Evolutionary conservation across 1,284 basidiomycete species (phyloP).

Genomic region (Ganoderma lingzhi): DNA sequence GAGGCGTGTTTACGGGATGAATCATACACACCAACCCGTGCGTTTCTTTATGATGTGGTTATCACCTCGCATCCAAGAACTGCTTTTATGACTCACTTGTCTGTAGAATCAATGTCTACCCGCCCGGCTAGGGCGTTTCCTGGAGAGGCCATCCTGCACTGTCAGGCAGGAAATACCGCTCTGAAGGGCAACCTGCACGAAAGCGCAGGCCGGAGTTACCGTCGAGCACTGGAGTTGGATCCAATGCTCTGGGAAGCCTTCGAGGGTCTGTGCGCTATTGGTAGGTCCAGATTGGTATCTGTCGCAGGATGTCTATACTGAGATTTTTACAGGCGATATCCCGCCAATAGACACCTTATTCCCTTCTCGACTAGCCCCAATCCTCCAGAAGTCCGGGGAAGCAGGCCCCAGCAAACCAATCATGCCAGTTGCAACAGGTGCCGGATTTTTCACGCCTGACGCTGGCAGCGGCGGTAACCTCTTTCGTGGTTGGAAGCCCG

Average conservation of each 20-base stretch:
- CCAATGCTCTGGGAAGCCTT: constrained; percentile 95
- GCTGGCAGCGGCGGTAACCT: constrained; percentile 58
- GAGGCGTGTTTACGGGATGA: constrained; percentile 64
- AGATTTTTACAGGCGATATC: constrained; percentile 57
- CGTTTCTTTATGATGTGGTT: constrained; percentile 38
- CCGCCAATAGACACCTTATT: constrained; percentile 77
- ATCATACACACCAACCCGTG: constrained; percentile 62
- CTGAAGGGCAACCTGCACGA: constrained; percentile 79
- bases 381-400: constrained; percentile 59
- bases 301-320: constrained; percentile 16
- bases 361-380: constrained; percentile 68
- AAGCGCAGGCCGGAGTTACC: constrained; percentile 76
- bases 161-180: constrained; percentile 75
- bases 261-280: constrained; percentile 85
- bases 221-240: constrained; percentile 76
- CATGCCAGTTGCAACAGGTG: constrained; percentile 61
- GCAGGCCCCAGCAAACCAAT: constrained; percentile 50
- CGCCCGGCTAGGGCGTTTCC: constrained; percentile 63
- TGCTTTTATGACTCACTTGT: constrained; percentile 4
- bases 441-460: constrained; percentile 85
- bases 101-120: constrained; percentile 57
- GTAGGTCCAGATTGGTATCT: constrained; percentile 52
- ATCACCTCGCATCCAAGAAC: constrained; percentile 29
- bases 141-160: constrained; percentile 71
- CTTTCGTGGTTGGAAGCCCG: constrained; percentile 61